Percentiles rank a stretch among this genome's conserved stretches.
phyloP scores from a whole-genome alignment of 768 basidiomycete species.

The Serendipita indica region DNA sequence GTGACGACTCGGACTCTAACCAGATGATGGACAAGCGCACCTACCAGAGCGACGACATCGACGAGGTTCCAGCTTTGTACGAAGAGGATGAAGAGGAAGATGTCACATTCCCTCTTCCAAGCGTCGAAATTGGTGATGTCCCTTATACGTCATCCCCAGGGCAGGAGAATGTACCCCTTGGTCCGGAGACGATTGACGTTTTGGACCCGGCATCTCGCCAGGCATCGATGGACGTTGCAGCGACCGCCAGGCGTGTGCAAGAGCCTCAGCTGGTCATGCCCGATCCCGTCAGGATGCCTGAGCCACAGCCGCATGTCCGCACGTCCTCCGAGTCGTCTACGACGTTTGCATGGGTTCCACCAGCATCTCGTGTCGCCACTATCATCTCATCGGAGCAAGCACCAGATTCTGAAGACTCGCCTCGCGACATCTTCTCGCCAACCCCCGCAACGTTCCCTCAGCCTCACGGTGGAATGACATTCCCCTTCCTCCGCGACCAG shows the following conservation, averaged over 20 bases:
- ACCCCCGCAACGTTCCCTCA: background rate
- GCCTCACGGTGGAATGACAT: background rate
- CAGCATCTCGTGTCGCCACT: constrained; percentile 1
- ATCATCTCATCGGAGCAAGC: background rate
- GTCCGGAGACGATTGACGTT: background rate
- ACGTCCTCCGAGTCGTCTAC: background rate
- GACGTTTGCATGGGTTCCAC: background rate
- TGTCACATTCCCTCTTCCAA: background rate
- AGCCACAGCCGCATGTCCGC: background rate
- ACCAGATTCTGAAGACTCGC: background rate
- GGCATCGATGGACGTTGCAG: background rate
- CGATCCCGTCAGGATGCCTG: background rate
- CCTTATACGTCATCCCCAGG: background rate
- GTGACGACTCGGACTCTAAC: background rate
- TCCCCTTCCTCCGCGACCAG: background rate
- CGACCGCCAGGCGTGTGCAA: too few relatives aligned
- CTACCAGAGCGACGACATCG: background rate
- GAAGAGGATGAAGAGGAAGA: background rate
- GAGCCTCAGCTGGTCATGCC: too few relatives aligned
- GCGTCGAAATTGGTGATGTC: background rate
- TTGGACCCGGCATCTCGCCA: background rate
- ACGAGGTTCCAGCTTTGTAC: background rate
- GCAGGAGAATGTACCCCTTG: background rate
- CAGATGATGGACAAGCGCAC: background rate
- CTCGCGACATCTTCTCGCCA: constrained; percentile 6